phyloP scores from a whole-genome alignment of 306 rosid genomes.

The Ceratonia siliqua region DNA sequence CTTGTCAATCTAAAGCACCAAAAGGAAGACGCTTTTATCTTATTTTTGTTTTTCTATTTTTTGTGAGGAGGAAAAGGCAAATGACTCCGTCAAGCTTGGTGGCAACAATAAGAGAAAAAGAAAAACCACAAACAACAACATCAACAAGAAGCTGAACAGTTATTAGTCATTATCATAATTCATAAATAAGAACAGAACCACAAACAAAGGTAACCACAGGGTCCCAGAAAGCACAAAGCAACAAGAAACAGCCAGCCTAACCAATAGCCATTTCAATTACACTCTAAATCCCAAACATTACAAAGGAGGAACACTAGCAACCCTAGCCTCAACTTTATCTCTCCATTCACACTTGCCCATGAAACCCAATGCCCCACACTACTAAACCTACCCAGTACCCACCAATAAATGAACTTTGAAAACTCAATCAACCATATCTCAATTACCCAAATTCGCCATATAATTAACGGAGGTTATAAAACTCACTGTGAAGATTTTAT shows the following conservation, averaged over 20 bases:
- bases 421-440: no score
- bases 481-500: no score
- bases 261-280: background rate
- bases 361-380: no score
- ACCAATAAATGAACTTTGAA: no score
- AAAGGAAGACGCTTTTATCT: slow-evolving; percentile 1
- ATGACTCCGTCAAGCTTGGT: slow-evolving; percentile 29
- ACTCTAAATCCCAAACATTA: slow-evolving; percentile 35
- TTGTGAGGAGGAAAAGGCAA: no score
- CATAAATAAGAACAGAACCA: background rate
- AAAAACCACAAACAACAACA: no score
- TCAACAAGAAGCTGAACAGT: slow-evolving; percentile 9
- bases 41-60: background rate
- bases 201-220: background rate
- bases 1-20: background rate
- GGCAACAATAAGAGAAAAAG: no score
- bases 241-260: background rate
- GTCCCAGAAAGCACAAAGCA: background rate
- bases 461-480: no score
- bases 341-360: slow-evolving; percentile 36
- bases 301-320: slow-evolving; percentile 18
- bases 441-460: no score
- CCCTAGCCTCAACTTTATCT: no score
- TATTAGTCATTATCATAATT: slow-evolving; percentile 19
- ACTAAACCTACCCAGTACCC: no score